Evolutionary conservation across 352 stramenopile genomes (phyloP).

Genomic region (Aphanomyces stellatus): DNA sequence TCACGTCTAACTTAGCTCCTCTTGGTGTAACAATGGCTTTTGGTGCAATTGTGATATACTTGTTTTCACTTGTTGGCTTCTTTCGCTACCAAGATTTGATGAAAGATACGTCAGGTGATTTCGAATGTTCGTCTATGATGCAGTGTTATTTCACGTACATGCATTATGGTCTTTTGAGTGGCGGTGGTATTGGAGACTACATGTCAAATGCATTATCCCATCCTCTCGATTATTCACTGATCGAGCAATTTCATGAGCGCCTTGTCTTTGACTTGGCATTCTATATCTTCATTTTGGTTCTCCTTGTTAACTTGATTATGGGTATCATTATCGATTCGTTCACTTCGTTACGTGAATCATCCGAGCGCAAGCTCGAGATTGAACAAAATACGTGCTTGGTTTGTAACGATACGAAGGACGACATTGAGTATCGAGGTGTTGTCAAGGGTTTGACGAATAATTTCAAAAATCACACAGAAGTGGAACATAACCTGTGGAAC

Average conservation of each 20-base stretch:
- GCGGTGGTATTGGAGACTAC: slow-evolving; percentile 20
- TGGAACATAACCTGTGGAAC: slow-evolving; percentile 41
- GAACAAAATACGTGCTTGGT: slow-evolving; percentile 21
- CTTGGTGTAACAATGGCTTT: slow-evolving; percentile 16
- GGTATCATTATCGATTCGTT: slow-evolving; percentile 27
- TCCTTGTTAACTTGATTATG: slow-evolving; percentile 20
- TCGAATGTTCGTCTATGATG: slow-evolving; percentile 17
- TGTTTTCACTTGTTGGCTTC: slow-evolving; percentile 23
- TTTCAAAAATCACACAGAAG: slow-evolving; percentile 27
- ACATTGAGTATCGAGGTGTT: slow-evolving; percentile 20
- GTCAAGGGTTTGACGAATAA: slow-evolving; percentile 21
- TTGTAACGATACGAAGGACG: slow-evolving; percentile 11
- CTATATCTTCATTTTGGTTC: slow-evolving; percentile 21
- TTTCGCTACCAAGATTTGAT: slow-evolving; percentile 20
- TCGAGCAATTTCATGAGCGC: background rate
- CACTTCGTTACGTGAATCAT: slow-evolving; percentile 15
- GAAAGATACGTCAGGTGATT: background rate
- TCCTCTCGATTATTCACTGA: slow-evolving; percentile 10
- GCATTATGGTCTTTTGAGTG: slow-evolving; percentile 13
- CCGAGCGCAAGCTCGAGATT: slow-evolving; percentile 15
- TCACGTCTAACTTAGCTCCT: slow-evolving; percentile 12
- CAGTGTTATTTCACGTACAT: slow-evolving; percentile 18
- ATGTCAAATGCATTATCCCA: background rate
- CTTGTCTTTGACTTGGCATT: slow-evolving; percentile 21
- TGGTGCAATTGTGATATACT: slow-evolving; percentile 22